A percentile compares a stretch with the other conserved stretches of the same genome.
Conservation (phyloP, 352 stramenopile species). For the Pythium scleroteichum region DNA sequence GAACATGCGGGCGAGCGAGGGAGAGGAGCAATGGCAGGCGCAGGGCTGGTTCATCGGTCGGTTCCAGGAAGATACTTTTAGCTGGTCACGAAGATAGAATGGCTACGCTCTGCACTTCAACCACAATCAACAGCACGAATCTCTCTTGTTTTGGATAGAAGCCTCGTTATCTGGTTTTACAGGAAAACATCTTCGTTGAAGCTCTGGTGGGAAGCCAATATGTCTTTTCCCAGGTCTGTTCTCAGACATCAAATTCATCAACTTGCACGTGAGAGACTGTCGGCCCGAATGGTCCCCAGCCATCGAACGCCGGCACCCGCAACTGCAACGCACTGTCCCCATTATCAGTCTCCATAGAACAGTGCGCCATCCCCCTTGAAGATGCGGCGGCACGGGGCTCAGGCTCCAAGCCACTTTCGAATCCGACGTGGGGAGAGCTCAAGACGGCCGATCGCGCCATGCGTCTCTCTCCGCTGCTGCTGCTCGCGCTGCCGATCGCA, state of each 20-base stretch:
- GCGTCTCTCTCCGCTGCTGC: background rate
- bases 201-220: background rate
- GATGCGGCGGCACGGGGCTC: background rate
- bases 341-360: background rate
- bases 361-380: background rate
- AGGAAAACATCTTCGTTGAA: background rate
- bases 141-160: too few species aligned
- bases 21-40: background rate
- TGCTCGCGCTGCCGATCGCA: background rate
- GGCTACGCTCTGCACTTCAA: too few species aligned
- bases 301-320: background rate
- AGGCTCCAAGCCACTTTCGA: background rate
- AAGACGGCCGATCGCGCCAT: background rate
- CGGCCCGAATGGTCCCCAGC: background rate
- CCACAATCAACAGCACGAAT: too few species aligned
- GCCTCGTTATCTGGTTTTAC: background rate
- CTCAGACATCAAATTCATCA: background rate
- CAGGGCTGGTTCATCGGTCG: too few species aligned
- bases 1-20: conserved; percentile 9
- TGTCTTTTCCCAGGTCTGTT: background rate
- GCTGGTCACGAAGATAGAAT: too few species aligned
- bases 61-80: too few species aligned
- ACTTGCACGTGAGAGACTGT: background rate
- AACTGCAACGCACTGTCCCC: background rate
- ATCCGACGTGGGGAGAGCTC: background rate